Evolutionary conservation across 75 land plant genomes (phyloP).

Genomic region (Adiantum capillusveneris): DNA sequence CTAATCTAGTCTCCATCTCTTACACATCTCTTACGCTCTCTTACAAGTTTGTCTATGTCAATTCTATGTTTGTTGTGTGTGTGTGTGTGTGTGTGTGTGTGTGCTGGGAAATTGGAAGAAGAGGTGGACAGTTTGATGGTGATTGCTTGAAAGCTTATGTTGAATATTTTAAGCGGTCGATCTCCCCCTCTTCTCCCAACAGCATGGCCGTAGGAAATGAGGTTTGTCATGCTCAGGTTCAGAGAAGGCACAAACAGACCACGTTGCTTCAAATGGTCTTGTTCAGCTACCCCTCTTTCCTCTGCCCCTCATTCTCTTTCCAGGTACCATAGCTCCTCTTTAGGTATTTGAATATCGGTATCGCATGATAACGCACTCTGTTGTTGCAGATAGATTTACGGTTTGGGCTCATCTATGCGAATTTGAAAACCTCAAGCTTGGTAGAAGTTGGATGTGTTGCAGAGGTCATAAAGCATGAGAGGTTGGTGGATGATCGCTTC

Average conservation of each 20-base stretch:
- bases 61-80: no score
- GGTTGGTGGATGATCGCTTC: slow-evolving; percentile 91
- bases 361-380: slow-evolving; percentile 98
- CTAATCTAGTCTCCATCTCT: no score
- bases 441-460: slow-evolving; percentile 92
- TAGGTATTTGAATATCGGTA: slow-evolving; percentile 98
- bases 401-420: slow-evolving; percentile 92
- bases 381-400: slow-evolving; percentile 92
- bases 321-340: slow-evolving; percentile 84
- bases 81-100: no score
- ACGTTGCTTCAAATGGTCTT: slow-evolving; percentile 13
- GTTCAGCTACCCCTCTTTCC: slow-evolving; percentile 93
- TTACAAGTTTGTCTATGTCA: no score
- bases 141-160: no score
- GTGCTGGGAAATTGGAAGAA: no score
- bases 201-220: no score
- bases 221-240: background rate
- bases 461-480: slow-evolving; percentile 92
- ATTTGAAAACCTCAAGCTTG: slow-evolving; percentile 36
- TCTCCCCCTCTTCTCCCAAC: no score
- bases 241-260: slow-evolving; percentile 4
- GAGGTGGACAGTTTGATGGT: no score
- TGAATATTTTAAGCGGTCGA: no score
- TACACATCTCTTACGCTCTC: no score
- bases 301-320: slow-evolving; percentile 87